phyloP scores from a whole-genome alignment of 495 filamentous ascomycete species.

The Xylaria sp. region DNA sequence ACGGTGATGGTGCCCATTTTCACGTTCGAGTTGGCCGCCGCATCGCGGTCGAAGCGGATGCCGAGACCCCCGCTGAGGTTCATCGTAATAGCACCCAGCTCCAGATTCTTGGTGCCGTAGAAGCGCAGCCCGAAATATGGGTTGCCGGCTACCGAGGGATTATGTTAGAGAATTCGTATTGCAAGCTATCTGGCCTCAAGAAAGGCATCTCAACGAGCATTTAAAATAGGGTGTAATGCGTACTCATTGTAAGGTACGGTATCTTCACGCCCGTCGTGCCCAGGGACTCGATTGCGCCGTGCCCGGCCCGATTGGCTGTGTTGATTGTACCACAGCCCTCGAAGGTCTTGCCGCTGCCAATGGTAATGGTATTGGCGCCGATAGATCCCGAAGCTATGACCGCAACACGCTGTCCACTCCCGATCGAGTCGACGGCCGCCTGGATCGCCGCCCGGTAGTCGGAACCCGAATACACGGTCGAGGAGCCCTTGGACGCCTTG shows the following conservation, averaged over 20 bases:
- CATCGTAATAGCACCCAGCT: slow-evolving; percentile 52
- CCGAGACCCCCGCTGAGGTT: slow-evolving; percentile 53
- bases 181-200: neutral
- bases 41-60: slow-evolving; percentile 56
- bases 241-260: slow-evolving; percentile 51
- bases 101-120: slow-evolving; percentile 48
- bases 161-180: neutral
- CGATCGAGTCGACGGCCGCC: slow-evolving; percentile 54
- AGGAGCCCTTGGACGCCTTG: slow-evolving; percentile 43
- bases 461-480: slow-evolving; percentile 46
- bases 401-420: slow-evolving; percentile 61
- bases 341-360: slow-evolving; percentile 53
- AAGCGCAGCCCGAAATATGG: slow-evolving; percentile 56
- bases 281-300: slow-evolving; percentile 52
- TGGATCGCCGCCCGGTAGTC: slow-evolving; percentile 56
- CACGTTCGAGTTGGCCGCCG: slow-evolving; percentile 50
- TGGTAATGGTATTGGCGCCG: slow-evolving; percentile 57
- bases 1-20: slow-evolving; percentile 51
- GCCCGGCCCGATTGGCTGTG: slow-evolving; percentile 46
- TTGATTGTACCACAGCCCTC: slow-evolving; percentile 59
- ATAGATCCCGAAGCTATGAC: slow-evolving; percentile 67
- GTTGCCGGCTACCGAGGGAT: slow-evolving; percentile 42
- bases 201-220: neutral
- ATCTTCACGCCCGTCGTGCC: slow-evolving; percentile 47
- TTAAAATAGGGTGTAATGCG: neutral